phyloP scores from a whole-genome alignment of 805 yeast species.

The Starmerella bombicola region DNA sequence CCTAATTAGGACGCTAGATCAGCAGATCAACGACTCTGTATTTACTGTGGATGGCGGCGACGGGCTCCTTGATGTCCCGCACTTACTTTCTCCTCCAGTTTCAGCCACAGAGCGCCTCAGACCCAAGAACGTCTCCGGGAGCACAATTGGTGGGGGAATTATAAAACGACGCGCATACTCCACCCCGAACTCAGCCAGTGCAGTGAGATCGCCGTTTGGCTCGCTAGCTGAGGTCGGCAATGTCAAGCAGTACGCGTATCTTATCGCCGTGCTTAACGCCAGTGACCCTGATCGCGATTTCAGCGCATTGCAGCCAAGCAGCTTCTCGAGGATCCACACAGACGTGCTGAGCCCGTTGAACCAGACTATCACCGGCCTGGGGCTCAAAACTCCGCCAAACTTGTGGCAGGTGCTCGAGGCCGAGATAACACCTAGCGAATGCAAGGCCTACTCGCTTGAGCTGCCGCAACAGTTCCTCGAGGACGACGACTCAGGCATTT shows the following conservation, averaged over 20 bases:
- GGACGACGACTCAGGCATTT: conserved; percentile 49
- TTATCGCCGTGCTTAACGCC: conserved; percentile 80
- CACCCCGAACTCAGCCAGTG: conserved; percentile 23
- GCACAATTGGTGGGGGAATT: conserved; percentile 2
- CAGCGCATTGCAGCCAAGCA: conserved; percentile 67
- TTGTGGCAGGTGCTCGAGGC: conserved; percentile 81
- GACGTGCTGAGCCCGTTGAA: conserved; percentile 37
- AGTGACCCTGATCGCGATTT: conserved; percentile 96
- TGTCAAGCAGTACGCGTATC: conserved; percentile 76
- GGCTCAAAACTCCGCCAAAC: conserved; percentile 41
- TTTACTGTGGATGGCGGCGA: conserved; percentile 4
- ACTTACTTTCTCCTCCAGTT: conserved; percentile 22
- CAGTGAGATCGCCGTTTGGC: conserved; percentile 58
- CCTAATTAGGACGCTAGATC: conserved; percentile 74
- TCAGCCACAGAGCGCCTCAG: conserved; percentile 9
- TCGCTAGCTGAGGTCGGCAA: conserved; percentile 78
- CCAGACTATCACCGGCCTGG: conserved; percentile 55
- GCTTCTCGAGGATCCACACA: conserved; percentile 41
- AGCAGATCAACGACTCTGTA: conserved; percentile 43
- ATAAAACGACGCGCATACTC: conserved; percentile 22
- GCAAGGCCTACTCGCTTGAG: conserved; percentile 31
- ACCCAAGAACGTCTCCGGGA: not conserved
- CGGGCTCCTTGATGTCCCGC: conserved; percentile 13
- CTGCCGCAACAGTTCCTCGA: conserved; percentile 42
- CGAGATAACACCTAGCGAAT: conserved; percentile 61